Evolutionary conservation across 495 filamentous ascomycete genomes (phyloP).

Genomic region (Hypoxylon fuscum): DNA sequence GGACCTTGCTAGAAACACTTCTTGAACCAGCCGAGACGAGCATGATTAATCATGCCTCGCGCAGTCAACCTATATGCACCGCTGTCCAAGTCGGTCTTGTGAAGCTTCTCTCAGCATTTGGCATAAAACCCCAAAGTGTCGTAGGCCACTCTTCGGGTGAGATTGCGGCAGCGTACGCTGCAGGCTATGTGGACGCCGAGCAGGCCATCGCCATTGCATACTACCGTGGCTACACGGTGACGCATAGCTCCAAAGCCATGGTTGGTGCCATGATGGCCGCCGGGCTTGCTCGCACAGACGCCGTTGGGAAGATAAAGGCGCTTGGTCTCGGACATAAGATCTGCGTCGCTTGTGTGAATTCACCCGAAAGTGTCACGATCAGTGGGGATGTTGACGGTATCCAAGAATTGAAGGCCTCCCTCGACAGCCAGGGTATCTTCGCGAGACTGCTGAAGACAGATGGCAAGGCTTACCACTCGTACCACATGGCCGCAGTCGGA

Average conservation of each 20-base stretch:
- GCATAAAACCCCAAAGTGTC: constrained; percentile 49
- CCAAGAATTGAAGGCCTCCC: background rate
- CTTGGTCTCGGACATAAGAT: background rate
- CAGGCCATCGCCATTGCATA: constrained; percentile 47
- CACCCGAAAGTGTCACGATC: background rate
- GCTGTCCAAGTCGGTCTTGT: constrained; percentile 56
- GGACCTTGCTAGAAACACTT: constrained; percentile 14
- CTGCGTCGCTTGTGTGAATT: background rate
- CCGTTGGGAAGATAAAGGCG: rapidly evolving
- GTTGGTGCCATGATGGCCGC: background rate
- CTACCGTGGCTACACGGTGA: constrained; percentile 8
- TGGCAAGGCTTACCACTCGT: background rate
- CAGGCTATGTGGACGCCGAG: constrained; percentile 49
- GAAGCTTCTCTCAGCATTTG: constrained; percentile 53
- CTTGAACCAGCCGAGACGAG: background rate
- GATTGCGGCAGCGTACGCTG: constrained; percentile 53
- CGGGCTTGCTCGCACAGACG: background rate
- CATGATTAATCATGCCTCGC: constrained; percentile 8
- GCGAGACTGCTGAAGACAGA: background rate
- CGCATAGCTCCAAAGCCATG: too few species aligned
- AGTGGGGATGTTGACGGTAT: background rate
- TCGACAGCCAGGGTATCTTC: background rate
- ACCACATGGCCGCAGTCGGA: background rate
- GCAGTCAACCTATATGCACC: constrained; percentile 52
- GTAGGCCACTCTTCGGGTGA: constrained; percentile 68